Evolutionary conservation across 805 yeast species (phyloP).

Genomic region (Kodamaea restingae): DNA sequence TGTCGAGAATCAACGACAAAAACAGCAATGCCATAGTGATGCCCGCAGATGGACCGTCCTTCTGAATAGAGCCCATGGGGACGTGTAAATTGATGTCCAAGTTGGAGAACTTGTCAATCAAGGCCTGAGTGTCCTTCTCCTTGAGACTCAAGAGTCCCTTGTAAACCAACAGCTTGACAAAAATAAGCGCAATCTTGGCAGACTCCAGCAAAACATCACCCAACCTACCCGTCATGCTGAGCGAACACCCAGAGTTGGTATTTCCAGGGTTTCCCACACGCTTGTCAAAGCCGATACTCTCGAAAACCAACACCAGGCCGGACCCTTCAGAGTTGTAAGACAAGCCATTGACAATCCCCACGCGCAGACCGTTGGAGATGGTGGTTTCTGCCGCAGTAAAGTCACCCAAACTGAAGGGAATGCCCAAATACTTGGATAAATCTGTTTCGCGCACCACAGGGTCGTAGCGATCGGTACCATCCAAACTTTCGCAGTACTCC

Average conservation of each 20-base stretch:
- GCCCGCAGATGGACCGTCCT: constrained; percentile 51
- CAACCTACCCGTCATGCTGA: constrained; percentile 74
- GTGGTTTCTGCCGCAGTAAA: constrained; percentile 23
- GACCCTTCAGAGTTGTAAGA: constrained; percentile 85
- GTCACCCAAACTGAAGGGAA: constrained; percentile 44
- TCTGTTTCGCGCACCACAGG: constrained; percentile 49
- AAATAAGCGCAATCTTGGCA: constrained; percentile 71
- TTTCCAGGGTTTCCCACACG: constrained; percentile 23
- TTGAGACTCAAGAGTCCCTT: constrained; percentile 30
- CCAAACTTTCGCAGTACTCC: constrained; percentile 44
- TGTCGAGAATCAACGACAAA: constrained; percentile 40
- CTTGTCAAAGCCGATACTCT: constrained; percentile 64
- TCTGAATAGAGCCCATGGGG: constrained; percentile 45
- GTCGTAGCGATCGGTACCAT: constrained; percentile 24
- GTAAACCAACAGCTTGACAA: constrained; percentile 56
- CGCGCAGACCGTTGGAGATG: constrained; percentile 54
- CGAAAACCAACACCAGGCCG: constrained; percentile 77
- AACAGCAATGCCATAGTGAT: constrained; percentile 48
- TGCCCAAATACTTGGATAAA: constrained; percentile 65
- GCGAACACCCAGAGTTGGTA: constrained; percentile 23
- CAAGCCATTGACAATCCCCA: constrained; percentile 68
- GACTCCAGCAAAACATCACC: constrained; percentile 81
- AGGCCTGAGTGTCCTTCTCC: constrained; percentile 24
- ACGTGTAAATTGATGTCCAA: constrained; percentile 55
- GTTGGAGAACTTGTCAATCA: constrained; percentile 45